Evolutionary conservation across 768 basidiomycete genomes (phyloP), one percentile per base, ranked within the genome.

Genomic region (Tephrocybe rancida): DNA sequence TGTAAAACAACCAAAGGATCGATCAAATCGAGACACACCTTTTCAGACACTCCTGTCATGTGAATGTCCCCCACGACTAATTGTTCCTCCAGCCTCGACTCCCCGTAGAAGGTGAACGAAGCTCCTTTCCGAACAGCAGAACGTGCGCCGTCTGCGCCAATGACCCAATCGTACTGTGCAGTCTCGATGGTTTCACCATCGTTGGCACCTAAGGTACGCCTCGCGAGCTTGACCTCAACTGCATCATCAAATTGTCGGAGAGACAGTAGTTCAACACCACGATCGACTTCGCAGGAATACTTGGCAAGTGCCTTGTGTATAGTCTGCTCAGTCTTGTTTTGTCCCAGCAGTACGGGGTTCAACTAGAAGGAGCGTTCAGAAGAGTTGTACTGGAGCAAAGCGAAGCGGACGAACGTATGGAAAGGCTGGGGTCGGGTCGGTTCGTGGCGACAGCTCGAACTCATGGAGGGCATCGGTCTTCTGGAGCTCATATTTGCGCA

Each of bases 111-210:
- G 2, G 65, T 55, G 2, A 77, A 50, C 3, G 72, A 72, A 2
- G 76, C 61, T 24, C 63, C 61, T 43, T 77, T 76, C 50, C 77
- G 63, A n/a, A 77, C 71, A 18, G 67, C 62, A 24, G 75, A 70
- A 34, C 66, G 70, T 1, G 73, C 76, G 2, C 76, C 78, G 56
- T 79, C 78, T 0, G 73, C 64, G 3, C 78, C 78, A 46, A 79
- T 63, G 44, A 78, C 61, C 63, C 68, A 78, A 5, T 66, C 67
- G 32, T 64, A 72, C 3, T 47, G 48, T 4, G 61, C 48, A 5
- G 60, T 55, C 56, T 78, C 76, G 7, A 34, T 34, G 13, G 58
- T 60, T 27, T 59, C 62, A 26, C 50, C 5, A 39, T 16, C 22
- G 59, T 46, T 24, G 54, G 38, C 27, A 21, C n/a, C 16, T 1